phyloP scores from a whole-genome alignment of 345 rosid genomes.

The Dipteronia sinensis region DNA sequence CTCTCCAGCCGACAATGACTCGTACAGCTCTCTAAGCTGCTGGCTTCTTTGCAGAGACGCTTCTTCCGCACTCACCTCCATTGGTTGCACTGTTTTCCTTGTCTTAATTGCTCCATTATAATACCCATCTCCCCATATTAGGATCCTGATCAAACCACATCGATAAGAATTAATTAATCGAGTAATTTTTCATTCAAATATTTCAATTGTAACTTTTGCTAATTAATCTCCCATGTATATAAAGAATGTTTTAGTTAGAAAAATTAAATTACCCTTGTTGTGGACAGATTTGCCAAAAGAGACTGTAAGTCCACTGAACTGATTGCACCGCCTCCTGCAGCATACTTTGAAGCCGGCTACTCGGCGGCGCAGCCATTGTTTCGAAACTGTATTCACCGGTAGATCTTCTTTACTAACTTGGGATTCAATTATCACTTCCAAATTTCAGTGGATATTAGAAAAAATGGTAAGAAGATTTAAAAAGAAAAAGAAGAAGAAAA shows the following conservation, averaged over 20 bases:
- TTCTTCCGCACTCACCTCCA: conserved; percentile 89
- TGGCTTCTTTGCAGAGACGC: conserved; percentile 91
- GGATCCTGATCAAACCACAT: conserved; percentile 42
- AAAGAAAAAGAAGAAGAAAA: not conserved
- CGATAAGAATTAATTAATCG: not conserved
- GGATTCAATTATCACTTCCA: not conserved
- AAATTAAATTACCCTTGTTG: conserved; percentile 69
- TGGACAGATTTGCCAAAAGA: conserved; percentile 93
- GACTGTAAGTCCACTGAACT: conserved; percentile 91
- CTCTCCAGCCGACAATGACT: conserved; percentile 77
- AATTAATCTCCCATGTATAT: not conserved
- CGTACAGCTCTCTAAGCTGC: conserved; percentile 90
- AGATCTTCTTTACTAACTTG: not conserved
- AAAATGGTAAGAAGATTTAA: not conserved
- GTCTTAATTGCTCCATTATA: conserved; percentile 98
- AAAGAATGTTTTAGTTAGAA: not conserved
- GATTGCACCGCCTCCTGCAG: conserved; percentile 89
- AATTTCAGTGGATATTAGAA: conserved; percentile 7
- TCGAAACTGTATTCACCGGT: not conserved
- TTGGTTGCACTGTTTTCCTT: conserved; percentile 90
- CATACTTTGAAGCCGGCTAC: conserved; percentile 62
- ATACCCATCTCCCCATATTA: conserved; percentile 91
- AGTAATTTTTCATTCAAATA: not conserved
- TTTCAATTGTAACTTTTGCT: not conserved
- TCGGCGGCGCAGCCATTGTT: conserved; percentile 54